These are phyloP conservation scores for Penicillium goetzii DNA, from an alignment of 495 filamentous ascomycete genomes.

Conservation along the genomic window DNA sequence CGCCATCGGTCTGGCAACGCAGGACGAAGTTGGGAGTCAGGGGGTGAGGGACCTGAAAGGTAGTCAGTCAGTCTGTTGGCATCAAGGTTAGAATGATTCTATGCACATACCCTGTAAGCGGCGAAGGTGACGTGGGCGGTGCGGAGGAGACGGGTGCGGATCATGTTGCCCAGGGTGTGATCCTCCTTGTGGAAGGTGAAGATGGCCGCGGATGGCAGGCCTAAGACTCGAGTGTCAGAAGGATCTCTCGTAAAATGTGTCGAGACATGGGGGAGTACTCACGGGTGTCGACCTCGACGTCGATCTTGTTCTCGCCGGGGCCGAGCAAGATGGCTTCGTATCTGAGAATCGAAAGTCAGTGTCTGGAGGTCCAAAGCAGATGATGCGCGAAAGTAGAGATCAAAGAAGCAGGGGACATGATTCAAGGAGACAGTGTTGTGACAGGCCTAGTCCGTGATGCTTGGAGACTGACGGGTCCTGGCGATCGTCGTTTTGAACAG, in stretches of 20 bases:
- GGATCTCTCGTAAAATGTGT: too few relatives aligned
- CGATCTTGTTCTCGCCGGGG: constrained; percentile 90
- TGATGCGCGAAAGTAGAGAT: not conserved
- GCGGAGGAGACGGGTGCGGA: constrained; percentile 78
- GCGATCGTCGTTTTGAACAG: constrained; percentile 15
- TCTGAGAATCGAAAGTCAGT: constrained; percentile 50
- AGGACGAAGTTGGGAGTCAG: constrained; percentile 83
- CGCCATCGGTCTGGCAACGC: constrained; percentile 90
- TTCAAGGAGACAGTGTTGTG: not conserved
- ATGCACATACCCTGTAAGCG: constrained; percentile 75
- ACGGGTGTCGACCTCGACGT: constrained; percentile 84
- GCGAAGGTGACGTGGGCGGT: constrained; percentile 80
- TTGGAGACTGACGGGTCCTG: constrained; percentile 28
- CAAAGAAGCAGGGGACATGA: constrained; percentile 4
- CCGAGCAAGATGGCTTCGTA: constrained; percentile 88
- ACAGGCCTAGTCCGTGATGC: not conserved
- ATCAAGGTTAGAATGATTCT: not conserved
- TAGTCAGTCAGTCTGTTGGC: constrained; percentile 1
- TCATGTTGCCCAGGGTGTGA: constrained; percentile 90
- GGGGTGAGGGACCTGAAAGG: constrained; percentile 73
- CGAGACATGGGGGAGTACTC: constrained; percentile 37
- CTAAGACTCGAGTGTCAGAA: constrained; percentile 45
- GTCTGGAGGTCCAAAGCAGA: not conserved
- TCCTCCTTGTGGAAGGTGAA: constrained; percentile 97
- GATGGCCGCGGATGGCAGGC: constrained; percentile 78